Evolutionary conservation across 2,329 filamentous ascomycete species (phyloP), one percentile per base, ranked within the genome.

Genomic region (Sclerotinia nivalis): DNA sequence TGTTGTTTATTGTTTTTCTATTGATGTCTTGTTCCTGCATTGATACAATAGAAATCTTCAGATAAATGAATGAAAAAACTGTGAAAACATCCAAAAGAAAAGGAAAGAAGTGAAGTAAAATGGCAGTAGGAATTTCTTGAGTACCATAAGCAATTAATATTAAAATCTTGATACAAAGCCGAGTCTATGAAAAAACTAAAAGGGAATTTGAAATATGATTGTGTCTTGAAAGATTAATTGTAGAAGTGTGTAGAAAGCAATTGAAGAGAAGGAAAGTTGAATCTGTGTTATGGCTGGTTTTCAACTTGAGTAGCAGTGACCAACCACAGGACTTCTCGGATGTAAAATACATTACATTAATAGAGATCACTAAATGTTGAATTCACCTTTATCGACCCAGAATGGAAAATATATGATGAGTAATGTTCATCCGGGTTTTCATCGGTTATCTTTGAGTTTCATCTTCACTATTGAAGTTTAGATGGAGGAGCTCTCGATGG

Each of bases 381-480:
- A 65, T 65, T 65, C 61, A 65, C 47, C 52, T 5, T 40, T 40
- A 65, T 65, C 34, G 61, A 65, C 22, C 61, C 31, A 65, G n/a
- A 64, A 52, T 40, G 13, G 5, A 28, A 50, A 13, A 50, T 22
- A 13, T 18, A 8, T 50, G 59, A 3, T 7, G 1, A 22, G 22
- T 37, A 52, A 40, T 20, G 15, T 12, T 52, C n/a, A 0, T 22
- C n/a, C n/a, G 15, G 45, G 34, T 12, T 40, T 25, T 65, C 34
- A 40, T 65, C n/a, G 10, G n/a, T 8, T 40, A 18, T 52, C 20
- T 12, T 18, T 18, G 4, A 4, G 8, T 28, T 25, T 28, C 31
- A 13, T 64, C 31, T 40, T 20, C 22, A 52, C 22, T n/a, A 52
- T 22, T 22, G 61, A 40, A 43, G 34, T 34, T 40, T 18, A 65